Evolutionary conservation across 805 yeast species (phyloP).

Genomic region (Sungouiella thailandica): DNA sequence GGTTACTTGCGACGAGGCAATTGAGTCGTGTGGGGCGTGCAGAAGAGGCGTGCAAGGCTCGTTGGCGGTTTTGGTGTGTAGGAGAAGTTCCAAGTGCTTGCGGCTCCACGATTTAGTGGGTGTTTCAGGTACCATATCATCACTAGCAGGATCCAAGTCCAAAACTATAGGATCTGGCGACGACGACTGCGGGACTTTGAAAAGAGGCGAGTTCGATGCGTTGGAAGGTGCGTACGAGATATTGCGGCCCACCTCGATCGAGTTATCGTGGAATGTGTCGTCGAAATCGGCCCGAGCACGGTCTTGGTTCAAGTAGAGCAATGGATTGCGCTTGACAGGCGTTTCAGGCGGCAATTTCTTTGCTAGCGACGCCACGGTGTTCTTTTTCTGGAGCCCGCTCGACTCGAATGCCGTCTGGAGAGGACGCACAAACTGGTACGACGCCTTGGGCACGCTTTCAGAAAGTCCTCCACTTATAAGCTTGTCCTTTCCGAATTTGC

Average conservation of each 20-base stretch:
- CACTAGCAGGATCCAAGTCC: slow-evolving; percentile 16
- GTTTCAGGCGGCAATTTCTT: slow-evolving; percentile 39
- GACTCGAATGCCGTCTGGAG: slow-evolving; percentile 79
- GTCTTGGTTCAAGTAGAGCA: slow-evolving; percentile 27
- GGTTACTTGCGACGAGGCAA: slow-evolving; percentile 19
- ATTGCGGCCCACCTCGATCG: slow-evolving; percentile 40
- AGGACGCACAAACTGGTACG: slow-evolving; percentile 72
- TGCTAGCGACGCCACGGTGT: slow-evolving; percentile 15
- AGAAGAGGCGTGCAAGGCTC: slow-evolving; percentile 18
- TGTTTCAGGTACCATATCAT: slow-evolving; percentile 29
- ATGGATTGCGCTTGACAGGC: slow-evolving; percentile 39
- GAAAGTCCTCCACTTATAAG: not conserved
- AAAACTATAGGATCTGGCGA: slow-evolving; percentile 14
- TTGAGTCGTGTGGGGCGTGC: slow-evolving; percentile 15
- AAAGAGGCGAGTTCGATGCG: slow-evolving; percentile 31
- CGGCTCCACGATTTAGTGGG: slow-evolving; percentile 28
- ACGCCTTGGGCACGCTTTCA: slow-evolving; percentile 15
- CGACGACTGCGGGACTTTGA: slow-evolving; percentile 22
- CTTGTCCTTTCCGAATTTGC: no score
- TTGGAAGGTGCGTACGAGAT: slow-evolving; percentile 19
- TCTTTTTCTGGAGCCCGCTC: slow-evolving; percentile 62
- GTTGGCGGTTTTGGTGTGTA: slow-evolving; percentile 1
- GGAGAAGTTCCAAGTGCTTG: slow-evolving; percentile 5
- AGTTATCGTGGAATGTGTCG: slow-evolving; percentile 13
- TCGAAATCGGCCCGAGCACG: slow-evolving; percentile 8